phyloP scores from a whole-genome alignment of 148 eudicot genomes.

The Spergularia bocconei region DNA sequence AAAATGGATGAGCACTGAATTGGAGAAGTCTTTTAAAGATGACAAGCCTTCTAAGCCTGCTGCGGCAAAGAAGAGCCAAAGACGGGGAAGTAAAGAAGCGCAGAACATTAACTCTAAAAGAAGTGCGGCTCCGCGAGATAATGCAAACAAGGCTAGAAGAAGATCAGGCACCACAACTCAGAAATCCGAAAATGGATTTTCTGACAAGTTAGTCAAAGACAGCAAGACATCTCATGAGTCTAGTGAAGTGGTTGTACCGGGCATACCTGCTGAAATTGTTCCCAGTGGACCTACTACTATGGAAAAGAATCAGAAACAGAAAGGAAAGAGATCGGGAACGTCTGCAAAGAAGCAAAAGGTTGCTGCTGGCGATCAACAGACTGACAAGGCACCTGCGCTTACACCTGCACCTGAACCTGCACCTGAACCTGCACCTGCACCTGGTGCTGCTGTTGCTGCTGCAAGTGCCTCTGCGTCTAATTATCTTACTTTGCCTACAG shows the following conservation, averaged over 20 bases:
- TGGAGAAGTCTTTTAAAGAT: slow-evolving; percentile 26
- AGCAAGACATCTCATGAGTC: slow-evolving; percentile 20
- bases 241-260: slow-evolving; percentile 15
- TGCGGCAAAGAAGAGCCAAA: slow-evolving; percentile 19
- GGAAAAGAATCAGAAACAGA: slow-evolving; percentile 25
- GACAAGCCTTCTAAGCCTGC: slow-evolving; percentile 28
- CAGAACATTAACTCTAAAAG: slow-evolving; percentile 5
- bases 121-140: slow-evolving; percentile 23
- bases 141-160: slow-evolving; percentile 14
- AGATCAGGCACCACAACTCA: slow-evolving; percentile 1
- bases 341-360: slow-evolving; percentile 29
- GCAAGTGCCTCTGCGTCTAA: slow-evolving; percentile 22
- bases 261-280: slow-evolving; percentile 24
- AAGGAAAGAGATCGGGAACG: slow-evolving; percentile 21
- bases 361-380: slow-evolving; percentile 15
- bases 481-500: slow-evolving; percentile 24
- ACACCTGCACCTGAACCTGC: too few relatives aligned
- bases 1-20: slow-evolving; percentile 42
- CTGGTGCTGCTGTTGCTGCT: slow-evolving; percentile 13
- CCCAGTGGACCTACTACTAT: slow-evolving; percentile 2
- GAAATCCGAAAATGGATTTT: slow-evolving; percentile 17
- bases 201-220: slow-evolving; percentile 22
- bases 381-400: slow-evolving; percentile 20
- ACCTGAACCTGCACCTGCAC: too few relatives aligned
- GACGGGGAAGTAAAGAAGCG: not conserved